These are phyloP conservation scores for Starmerella potacharoeniae DNA, from an alignment of 805 yeast species.

Conservation along the genomic window DNA sequence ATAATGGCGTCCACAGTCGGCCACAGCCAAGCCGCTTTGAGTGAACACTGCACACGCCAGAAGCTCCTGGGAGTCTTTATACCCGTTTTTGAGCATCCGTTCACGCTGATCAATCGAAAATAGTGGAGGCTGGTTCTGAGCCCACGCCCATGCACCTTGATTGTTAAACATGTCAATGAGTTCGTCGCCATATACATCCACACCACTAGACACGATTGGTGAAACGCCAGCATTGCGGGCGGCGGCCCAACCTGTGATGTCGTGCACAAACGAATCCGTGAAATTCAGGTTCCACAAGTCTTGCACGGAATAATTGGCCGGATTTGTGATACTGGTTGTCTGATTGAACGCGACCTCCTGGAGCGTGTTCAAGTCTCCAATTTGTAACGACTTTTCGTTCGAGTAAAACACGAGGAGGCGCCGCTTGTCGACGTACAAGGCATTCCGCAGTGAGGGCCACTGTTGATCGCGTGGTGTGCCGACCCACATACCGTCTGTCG, in stretches of 20 bases:
- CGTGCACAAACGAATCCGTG: conserved; percentile 10
- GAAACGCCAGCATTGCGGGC: conserved; percentile 47
- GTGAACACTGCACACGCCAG: conserved; percentile 37
- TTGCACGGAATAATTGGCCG: not conserved
- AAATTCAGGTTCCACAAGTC: conserved; percentile 11
- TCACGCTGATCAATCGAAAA: conserved; percentile 17
- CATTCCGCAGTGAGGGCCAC: conserved; percentile 20
- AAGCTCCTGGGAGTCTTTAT: conserved; percentile 4
- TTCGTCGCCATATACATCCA: conserved; percentile 6
- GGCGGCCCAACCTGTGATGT: conserved; percentile 2
- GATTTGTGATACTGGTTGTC: conserved; percentile 5
- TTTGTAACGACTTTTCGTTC: not conserved
- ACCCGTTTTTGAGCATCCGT: conserved; percentile 13
- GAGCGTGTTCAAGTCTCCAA: conserved; percentile 2
- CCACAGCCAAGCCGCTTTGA: conserved; percentile 48
- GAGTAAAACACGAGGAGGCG: conserved; percentile 15
- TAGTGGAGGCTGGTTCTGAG: conserved; percentile 39
- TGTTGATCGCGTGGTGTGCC: not conserved
- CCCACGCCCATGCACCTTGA: conserved; percentile 66
- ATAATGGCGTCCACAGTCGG: conserved; percentile 49
- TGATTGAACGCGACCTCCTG: conserved; percentile 7
- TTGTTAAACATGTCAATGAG: conserved; percentile 18
- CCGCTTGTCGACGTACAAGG: conserved; percentile 10
- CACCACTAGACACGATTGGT: conserved; percentile 42
- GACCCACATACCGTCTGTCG: not conserved